Percentiles rank a stretch among this genome's conserved stretches.
These are phyloP conservation scores for Mycena olivaceomarginata DNA, from an alignment of 768 basidiomycete species.

Conservation along the genomic window DNA sequence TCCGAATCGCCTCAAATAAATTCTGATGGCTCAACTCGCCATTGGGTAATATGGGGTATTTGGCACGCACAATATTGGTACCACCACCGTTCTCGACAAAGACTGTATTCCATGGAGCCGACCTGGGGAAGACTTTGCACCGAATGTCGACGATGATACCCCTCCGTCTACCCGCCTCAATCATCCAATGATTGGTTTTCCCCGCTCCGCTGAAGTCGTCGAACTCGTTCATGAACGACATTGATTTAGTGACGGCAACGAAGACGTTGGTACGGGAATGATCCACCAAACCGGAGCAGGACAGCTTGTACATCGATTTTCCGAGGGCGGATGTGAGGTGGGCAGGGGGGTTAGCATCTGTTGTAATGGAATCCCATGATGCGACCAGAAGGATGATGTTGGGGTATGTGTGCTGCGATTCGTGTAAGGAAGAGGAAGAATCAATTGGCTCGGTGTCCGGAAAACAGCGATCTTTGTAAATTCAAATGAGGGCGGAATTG, in stretches of 20 bases:
- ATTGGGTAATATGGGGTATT: constrained; percentile 7
- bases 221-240: background rate
- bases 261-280: background rate
- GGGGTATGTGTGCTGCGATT: background rate
- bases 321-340: constrained; percentile 5
- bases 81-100: constrained; percentile 9
- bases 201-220: background rate
- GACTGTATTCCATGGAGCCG: background rate
- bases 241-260: constrained; percentile 8
- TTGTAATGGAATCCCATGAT: background rate
- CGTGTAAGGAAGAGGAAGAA: no score
- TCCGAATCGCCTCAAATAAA: background rate
- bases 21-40: background rate
- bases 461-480: background rate
- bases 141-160: constrained; percentile 15
- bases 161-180: constrained; percentile 5
- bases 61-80: background rate
- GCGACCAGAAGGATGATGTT: constrained; percentile 19
- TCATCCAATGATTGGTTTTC: background rate
- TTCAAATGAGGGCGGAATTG: background rate
- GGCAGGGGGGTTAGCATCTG: background rate
- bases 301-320: constrained; percentile 2
- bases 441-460: background rate
- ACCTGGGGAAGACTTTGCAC: constrained; percentile 11
- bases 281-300: background rate